phyloP scores from a whole-genome alignment of 805 yeast genomes.

The Lachancea sp. region DNA sequence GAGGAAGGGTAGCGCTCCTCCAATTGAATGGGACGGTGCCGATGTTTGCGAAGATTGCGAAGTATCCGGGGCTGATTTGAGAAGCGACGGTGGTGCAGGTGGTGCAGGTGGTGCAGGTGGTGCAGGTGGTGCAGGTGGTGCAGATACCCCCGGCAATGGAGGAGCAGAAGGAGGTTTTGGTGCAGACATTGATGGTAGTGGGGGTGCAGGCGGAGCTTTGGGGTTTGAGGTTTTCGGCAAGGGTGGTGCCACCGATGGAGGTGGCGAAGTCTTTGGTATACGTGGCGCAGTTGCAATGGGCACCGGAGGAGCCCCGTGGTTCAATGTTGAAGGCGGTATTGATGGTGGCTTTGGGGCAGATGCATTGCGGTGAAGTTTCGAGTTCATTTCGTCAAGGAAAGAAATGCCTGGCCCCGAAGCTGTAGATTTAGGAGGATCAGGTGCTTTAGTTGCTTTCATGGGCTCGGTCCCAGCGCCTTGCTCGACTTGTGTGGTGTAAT shows the following conservation, averaged over 20 bases:
- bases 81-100: slow-evolving; percentile 10
- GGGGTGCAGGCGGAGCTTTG: slow-evolving; percentile 22
- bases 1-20: slow-evolving; percentile 48
- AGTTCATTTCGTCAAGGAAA: slow-evolving; percentile 29
- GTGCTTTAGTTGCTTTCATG: slow-evolving; percentile 15
- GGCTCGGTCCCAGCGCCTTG: slow-evolving; percentile 13
- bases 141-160: slow-evolving; percentile 19
- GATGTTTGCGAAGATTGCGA: slow-evolving; percentile 10
- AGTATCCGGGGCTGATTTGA: slow-evolving; percentile 10
- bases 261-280: slow-evolving; percentile 17
- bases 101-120: slow-evolving; percentile 24
- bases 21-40: slow-evolving; percentile 13
- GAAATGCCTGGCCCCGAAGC: slow-evolving; percentile 21
- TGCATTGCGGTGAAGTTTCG: slow-evolving; percentile 18
- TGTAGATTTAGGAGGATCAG: slow-evolving; percentile 15
- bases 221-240: slow-evolving; percentile 24
- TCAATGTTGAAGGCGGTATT: slow-evolving; percentile 8
- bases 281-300: slow-evolving; percentile 14
- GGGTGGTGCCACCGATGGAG: slow-evolving; percentile 19
- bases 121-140: slow-evolving; percentile 17
- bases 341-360: slow-evolving; percentile 12
- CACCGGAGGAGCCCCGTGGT: slow-evolving; percentile 15
- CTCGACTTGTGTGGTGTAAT: slow-evolving; percentile 22
- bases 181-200: slow-evolving; percentile 13
- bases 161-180: slow-evolving; percentile 26